phyloP scores from a whole-genome alignment of 2,329 filamentous ascomycete species.

The Chaetothyriales sp. region DNA sequence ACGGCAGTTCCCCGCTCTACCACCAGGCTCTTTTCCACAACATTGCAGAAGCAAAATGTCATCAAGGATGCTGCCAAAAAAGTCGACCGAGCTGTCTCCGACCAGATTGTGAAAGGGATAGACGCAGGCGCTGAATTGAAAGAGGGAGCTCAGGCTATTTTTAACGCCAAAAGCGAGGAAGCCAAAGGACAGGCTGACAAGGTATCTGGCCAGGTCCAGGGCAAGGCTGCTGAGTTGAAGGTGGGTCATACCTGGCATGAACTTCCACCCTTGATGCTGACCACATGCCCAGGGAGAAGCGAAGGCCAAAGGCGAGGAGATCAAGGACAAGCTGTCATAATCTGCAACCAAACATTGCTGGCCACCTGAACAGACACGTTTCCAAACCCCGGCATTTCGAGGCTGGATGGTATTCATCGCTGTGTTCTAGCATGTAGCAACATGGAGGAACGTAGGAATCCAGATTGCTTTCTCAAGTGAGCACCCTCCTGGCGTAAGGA shows the following conservation, averaged over 20 bases:
- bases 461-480: neutral
- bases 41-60: conserved; percentile 34
- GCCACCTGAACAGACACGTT: neutral
- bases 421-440: no score
- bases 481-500: neutral
- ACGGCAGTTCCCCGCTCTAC: conserved; percentile 16
- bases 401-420: no score
- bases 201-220: conserved; percentile 25
- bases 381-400: neutral
- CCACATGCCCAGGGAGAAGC: conserved; percentile 18
- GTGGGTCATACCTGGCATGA: neutral
- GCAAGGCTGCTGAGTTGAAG: conserved; percentile 15
- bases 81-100: conserved; percentile 42
- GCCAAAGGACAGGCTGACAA: conserved; percentile 34
- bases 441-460: neutral
- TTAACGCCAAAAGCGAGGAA: conserved; percentile 31
- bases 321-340: neutral
- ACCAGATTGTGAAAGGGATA: conserved; percentile 47
- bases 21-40: conserved; percentile 37
- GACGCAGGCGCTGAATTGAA: conserved; percentile 45
- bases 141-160: conserved; percentile 30
- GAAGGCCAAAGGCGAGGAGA: conserved; percentile 20
- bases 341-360: neutral
- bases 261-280: conserved; percentile 15
- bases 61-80: conserved; percentile 47